Evolutionary conservation across 2,329 filamentous ascomycete genomes (phyloP), one percentile per base, ranked within the genome.

Genomic region (Xylariaceae sp.): DNA sequence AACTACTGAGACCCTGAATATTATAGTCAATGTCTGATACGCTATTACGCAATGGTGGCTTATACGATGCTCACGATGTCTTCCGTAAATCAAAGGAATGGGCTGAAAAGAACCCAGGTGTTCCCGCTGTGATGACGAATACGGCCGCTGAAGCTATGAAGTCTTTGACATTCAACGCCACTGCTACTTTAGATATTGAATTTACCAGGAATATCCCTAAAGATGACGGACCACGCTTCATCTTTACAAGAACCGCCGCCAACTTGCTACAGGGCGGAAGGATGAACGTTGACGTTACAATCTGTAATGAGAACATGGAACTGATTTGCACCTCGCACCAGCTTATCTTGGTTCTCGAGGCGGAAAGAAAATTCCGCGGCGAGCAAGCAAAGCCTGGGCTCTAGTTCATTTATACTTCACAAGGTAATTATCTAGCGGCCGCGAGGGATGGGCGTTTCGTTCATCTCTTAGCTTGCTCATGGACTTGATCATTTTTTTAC

Each of bases 1-100:
- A n/a, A n/a, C n/a, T n/a, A n/a, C n/a, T n/a, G n/a, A n/a, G n/a
- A n/a, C n/a, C n/a, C n/a, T n/a, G n/a, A n/a, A n/a, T n/a, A n/a
- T n/a, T n/a, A n/a, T n/a, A n/a, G n/a, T 68, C 65, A 19, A 68
- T 70, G 68, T 65, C 65, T 1, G 70, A 71, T 19, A 70, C 67
- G 4, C 62, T 72, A 0, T 26, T 67, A 12, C 63, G 51, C 4
- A 70, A 69, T 24, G 59, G 60, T 1, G 67, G 67, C 0, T 8
- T 66, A 1, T 71, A 68, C 19, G 68, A 72, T 16, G 66, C 64
- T 0, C 63, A 66, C 26, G 31, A 14, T 0, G 49, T 47, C 44
- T 58, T 48, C 9, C 19, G 12, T 1, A 57, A 61, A 14, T 45
- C 58, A 3, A 34, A 60, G 33, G 16, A n/a, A 5, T 71, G 67